Evolutionary conservation across 345 rosid genomes (phyloP).

Genomic region (Syzygium grande): DNA sequence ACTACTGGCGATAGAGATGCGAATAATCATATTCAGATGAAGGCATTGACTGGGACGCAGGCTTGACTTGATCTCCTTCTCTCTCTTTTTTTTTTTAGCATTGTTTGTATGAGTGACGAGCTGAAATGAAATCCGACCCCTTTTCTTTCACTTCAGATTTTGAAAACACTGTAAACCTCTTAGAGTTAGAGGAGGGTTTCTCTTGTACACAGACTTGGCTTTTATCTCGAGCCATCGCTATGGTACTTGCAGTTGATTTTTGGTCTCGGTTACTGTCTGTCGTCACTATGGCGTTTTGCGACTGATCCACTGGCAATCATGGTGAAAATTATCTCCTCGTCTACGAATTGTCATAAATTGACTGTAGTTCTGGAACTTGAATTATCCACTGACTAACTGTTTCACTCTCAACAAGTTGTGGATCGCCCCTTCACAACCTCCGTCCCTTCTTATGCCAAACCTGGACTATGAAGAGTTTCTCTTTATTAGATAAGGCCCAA

Average conservation of each 20-base stretch:
- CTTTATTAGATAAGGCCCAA: neutral
- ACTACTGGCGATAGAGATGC: conserved; percentile 18
- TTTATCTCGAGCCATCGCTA: neutral
- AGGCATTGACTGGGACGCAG: conserved; percentile 73
- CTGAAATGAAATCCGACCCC: neutral
- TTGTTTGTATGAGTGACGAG: neutral
- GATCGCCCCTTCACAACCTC: neutral
- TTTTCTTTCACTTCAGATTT: neutral
- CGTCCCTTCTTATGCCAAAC: neutral
- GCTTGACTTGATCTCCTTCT: conserved; percentile 29
- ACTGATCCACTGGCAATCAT: neutral
- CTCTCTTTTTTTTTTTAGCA: neutral
- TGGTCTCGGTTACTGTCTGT: neutral
- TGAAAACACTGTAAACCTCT: neutral
- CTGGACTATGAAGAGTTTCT: neutral
- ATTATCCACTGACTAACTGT: neutral
- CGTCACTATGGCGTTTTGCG: neutral
- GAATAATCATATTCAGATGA: conserved; percentile 65
- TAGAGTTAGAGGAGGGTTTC: neutral
- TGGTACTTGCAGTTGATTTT: neutral
- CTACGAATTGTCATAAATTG: neutral
- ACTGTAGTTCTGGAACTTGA: neutral
- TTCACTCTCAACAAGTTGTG: neutral
- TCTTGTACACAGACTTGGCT: neutral
- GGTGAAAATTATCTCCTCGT: neutral